Percentiles rank a stretch among this genome's conserved stretches.
phyloP scores from a whole-genome alignment of 768 basidiomycete species.

The Naganishia friedmannii region DNA sequence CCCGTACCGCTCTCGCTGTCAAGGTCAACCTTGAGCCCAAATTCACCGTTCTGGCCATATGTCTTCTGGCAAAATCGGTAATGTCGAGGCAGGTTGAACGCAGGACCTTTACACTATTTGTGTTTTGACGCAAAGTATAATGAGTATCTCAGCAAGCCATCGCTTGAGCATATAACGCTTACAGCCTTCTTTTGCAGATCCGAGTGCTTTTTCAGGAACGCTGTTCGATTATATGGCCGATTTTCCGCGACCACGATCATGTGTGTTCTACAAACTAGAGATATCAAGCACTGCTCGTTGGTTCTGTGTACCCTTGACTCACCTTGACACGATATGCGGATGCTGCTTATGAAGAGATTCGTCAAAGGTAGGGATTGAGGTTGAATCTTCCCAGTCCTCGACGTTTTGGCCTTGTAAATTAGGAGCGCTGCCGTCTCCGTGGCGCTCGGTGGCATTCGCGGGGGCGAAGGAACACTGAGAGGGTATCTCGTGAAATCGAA shows the following conservation, averaged over 20 bases:
- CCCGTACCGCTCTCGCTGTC: background rate
- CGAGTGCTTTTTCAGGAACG: background rate
- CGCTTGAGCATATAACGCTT: background rate
- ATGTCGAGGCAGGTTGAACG: background rate
- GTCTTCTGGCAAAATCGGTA: constrained; percentile 8
- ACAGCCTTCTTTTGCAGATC: background rate
- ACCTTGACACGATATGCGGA: constrained; percentile 11
- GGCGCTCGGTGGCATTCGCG: background rate
- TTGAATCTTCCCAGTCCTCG: no score
- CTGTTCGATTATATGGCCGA: background rate
- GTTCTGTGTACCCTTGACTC: background rate
- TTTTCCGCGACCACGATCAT: background rate
- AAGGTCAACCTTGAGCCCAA: constrained; percentile 2
- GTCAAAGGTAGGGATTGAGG: background rate
- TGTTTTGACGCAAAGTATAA: background rate
- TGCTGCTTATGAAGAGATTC: background rate
- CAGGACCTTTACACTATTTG: constrained; percentile 1
- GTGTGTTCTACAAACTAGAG: background rate
- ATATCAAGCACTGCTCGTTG: background rate
- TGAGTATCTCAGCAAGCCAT: background rate
- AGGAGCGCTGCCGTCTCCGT: background rate
- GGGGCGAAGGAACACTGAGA: background rate
- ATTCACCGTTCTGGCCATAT: background rate
- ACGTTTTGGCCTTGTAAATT: background rate
- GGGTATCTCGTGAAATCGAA: background rate